Base-by-base conservation (phyloP, 768 basidiomycete genomes). In the Boletus rubescentipes region DNA sequence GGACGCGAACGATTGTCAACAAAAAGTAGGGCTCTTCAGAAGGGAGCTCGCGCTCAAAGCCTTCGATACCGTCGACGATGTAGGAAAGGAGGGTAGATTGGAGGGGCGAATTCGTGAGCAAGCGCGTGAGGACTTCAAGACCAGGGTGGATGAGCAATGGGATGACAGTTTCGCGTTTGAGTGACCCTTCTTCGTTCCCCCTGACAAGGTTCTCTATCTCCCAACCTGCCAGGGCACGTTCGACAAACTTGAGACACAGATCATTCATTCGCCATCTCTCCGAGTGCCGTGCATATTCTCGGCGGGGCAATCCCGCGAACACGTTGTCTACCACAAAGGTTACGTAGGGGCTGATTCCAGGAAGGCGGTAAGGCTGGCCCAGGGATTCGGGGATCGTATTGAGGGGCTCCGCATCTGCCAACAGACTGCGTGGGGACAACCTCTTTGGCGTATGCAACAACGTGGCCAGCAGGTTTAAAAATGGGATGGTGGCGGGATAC, bases 281-380 rank as follows among this genome's bases (percentile, higher is more conserved):
- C 12, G 83, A 83, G 11, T 83, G 83, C 31, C 79, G 79, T 3
- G 81, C 75, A 63, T 89, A 98, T 55, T 90, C 92, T 41, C 94
- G 79, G 47, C 76, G 79, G 14, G 84, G 77, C 39, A 91, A 86
- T 47, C 86, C 85, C 31, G 86, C 79, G 59, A 98, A 89, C 3
- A 98, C 91, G 43, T 89, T 90, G 62, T 98, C 93, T 55, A 96
- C 73, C 50, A 95, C 88, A 65, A 96, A 98, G n/a, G 80, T 74
- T 11, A 86, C 78, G 70, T 90, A 96, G 0, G 93, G 92, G 0
- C 77, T 83, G 50, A 95, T 83, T 1, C 93, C 93, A 1, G 89
- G 86, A 15, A 85, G 70, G 20, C 93, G 83, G 60, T 92, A 87
- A 8, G 89, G 86, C 42, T 89, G 85, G 0, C 93, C 93, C 5